Percentiles rank a stretch among this genome's conserved stretches.
Evolutionary conservation across 345 rosid species (phyloP).

Genomic region (Fremontodendron californicum): DNA sequence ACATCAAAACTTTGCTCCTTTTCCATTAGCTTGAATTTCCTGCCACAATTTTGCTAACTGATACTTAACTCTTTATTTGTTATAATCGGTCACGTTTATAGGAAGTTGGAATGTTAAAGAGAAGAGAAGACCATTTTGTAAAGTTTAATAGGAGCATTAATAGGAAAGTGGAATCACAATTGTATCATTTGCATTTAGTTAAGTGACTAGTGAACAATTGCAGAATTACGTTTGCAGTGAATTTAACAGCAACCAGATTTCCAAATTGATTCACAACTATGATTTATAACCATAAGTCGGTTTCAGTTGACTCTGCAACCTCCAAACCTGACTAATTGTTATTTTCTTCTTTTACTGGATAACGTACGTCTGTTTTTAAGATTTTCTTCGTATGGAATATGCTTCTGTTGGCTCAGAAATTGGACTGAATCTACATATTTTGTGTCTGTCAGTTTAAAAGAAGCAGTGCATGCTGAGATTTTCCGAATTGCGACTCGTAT

Average conservation of each 20-base stretch:
- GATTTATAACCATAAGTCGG: not conserved
- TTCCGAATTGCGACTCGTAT: not conserved
- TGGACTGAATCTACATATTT: not conserved
- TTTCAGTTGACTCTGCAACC: not conserved
- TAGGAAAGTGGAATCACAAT: slow-evolving; percentile 12
- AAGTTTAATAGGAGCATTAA: slow-evolving; percentile 22
- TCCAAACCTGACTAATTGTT: not conserved
- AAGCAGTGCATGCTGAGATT: not conserved
- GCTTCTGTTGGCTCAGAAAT: not conserved
- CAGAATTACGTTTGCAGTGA: no score
- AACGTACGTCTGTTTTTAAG: not conserved
- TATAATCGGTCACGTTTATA: slow-evolving; percentile 10
- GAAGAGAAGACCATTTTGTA: slow-evolving; percentile 12
- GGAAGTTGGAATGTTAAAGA: slow-evolving; percentile 11
- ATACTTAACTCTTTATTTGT: slow-evolving; percentile 21
- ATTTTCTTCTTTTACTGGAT: not conserved
- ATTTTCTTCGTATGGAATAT: not conserved
- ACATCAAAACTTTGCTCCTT: slow-evolving; percentile 25
- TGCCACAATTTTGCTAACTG: slow-evolving; percentile 41
- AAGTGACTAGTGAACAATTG: slow-evolving; percentile 2
- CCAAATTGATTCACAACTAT: not conserved
- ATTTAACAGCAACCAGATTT: not conserved
- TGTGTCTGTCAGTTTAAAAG: not conserved
- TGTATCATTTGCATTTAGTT: slow-evolving; percentile 12
- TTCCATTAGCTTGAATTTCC: slow-evolving; percentile 26